Evolutionary conservation across 352 stramenopile species (phyloP).

Genomic region (Globisporangium lucens): DNA sequence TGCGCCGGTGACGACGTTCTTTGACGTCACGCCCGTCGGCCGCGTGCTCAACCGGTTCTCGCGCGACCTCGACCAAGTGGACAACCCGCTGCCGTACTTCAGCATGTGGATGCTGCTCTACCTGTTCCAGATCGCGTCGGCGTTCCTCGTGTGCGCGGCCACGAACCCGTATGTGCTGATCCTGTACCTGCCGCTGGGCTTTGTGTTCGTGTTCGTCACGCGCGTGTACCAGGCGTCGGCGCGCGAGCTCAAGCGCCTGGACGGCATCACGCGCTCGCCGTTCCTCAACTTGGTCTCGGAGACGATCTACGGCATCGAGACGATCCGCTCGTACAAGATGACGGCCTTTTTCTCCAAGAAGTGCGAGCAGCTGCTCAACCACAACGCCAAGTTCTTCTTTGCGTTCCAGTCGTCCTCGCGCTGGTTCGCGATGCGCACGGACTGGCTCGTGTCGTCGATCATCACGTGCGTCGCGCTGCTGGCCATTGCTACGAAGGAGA

Average conservation of each 20-base stretch:
- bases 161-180: slow-evolving; percentile 50
- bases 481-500: slow-evolving; percentile 18
- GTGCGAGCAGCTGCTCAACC: slow-evolving; percentile 27
- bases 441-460: slow-evolving; percentile 35
- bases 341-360: slow-evolving; percentile 5
- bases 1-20: slow-evolving; percentile 18
- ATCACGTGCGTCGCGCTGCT: slow-evolving; percentile 27
- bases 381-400: slow-evolving; percentile 40
- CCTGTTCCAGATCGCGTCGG: slow-evolving; percentile 37
- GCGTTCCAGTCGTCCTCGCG: slow-evolving; percentile 21
- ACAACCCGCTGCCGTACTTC: slow-evolving; percentile 50
- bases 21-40: slow-evolving; percentile 18
- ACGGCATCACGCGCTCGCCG: slow-evolving; percentile 79
- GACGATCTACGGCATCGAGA: slow-evolving; percentile 89
- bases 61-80: slow-evolving; percentile 41
- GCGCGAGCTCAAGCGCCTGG: slow-evolving; percentile 91
- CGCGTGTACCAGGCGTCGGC: slow-evolving; percentile 75
- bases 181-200: slow-evolving; percentile 40
- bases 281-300: slow-evolving; percentile 91
- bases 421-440: slow-evolving; percentile 40
- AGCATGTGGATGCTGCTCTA: slow-evolving; percentile 43
- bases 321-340: slow-evolving; percentile 68
- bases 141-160: slow-evolving; percentile 43
- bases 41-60: slow-evolving; percentile 31
- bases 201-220: slow-evolving; percentile 38